phyloP scores from a whole-genome alignment of 2,329 filamentous ascomycete species.

The Erysiphe pulchra region DNA sequence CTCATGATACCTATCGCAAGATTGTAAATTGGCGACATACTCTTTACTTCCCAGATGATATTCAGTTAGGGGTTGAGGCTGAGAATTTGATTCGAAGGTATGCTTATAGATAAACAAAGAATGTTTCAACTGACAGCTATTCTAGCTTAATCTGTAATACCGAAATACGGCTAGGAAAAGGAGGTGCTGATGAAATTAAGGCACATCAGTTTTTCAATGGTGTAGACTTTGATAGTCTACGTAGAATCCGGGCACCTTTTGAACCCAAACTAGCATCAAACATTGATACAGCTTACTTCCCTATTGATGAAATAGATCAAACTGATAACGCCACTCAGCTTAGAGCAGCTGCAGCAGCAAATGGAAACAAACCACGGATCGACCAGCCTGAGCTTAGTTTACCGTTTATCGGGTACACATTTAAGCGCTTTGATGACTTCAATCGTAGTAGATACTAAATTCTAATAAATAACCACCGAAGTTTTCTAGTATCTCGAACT shows the following conservation, averaged over 20 bases:
- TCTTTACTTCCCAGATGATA: constrained; percentile 88
- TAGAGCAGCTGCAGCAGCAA: constrained; percentile 41
- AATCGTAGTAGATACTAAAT: constrained; percentile 1
- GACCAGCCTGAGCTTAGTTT: constrained; percentile 85
- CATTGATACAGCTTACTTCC: constrained; percentile 95
- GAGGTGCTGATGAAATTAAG: constrained; percentile 81
- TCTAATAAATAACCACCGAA: not conserved
- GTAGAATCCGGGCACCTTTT: constrained; percentile 82
- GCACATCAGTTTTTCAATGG: constrained; percentile 87
- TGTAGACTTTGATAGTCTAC: constrained; percentile 80
- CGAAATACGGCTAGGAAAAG: constrained; percentile 68
- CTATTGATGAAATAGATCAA: constrained; percentile 93
- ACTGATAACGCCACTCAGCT: constrained; percentile 76
- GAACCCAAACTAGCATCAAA: constrained; percentile 82
- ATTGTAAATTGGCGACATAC: constrained; percentile 97
- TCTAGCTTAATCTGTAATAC: constrained; percentile 75
- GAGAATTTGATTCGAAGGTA: constrained; percentile 84
- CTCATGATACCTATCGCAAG: constrained; percentile 94
- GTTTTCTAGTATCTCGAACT: no score
- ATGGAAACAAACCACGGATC: constrained; percentile 26
- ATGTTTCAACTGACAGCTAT: constrained; percentile 6
- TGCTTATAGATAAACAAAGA: constrained; percentile 11
- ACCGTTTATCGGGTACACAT: constrained; percentile 90
- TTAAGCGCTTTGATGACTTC: constrained; percentile 69
- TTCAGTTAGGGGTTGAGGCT: constrained; percentile 65